A percentile compares a stretch with the other conserved stretches of the same genome.
Evolutionary conservation across 768 basidiomycete genomes (phyloP).

Genomic region (Hericium rajendrae): DNA sequence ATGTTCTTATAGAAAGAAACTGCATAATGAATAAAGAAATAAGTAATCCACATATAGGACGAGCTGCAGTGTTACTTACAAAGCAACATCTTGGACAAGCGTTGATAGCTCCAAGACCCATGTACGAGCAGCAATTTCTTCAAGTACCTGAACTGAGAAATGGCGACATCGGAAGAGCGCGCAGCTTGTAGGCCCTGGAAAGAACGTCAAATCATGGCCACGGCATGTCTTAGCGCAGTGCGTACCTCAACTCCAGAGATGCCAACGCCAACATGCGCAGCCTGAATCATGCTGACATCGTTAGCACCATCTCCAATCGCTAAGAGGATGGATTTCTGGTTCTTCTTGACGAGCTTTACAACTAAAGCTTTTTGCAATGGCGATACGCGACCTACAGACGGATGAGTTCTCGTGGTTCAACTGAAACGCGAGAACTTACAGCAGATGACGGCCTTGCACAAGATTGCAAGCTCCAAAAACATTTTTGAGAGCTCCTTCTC

Average conservation of each 20-base stretch:
- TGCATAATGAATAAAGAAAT: constrained; percentile 30
- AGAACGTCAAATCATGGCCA: neutral
- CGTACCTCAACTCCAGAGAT: constrained; percentile 93
- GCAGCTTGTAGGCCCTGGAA: constrained; percentile 92
- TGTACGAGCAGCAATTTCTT: constrained; percentile 95
- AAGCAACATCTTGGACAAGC: constrained; percentile 89
- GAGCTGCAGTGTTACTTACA: constrained; percentile 44
- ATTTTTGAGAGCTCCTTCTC: constrained; percentile 86
- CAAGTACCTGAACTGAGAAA: constrained; percentile 93
- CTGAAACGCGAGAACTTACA: constrained; percentile 41
- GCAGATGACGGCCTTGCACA: constrained; percentile 98
- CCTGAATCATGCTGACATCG: constrained; percentile 99
- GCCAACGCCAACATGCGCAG: constrained; percentile 94
- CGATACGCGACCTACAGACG: constrained; percentile 76
- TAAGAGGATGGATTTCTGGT: constrained; percentile 84
- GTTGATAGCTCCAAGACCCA: constrained; percentile 96
- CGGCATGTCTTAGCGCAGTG: neutral
- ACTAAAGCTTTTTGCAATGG: constrained; percentile 96
- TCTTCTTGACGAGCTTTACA: constrained; percentile 98
- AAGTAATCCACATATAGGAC: constrained; percentile 3
- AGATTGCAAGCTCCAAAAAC: constrained; percentile 90
- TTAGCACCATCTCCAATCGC: constrained; percentile 98
- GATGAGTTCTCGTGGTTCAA: neutral
- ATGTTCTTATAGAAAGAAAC: constrained; percentile 99
- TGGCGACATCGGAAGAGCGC: constrained; percentile 93